A percentile compares a stretch with the other conserved stretches of the same genome.
These are phyloP conservation scores for Hemisphaericaspora subhashii DNA, from an alignment of 1,139 yeast species.

Conservation along the genomic window DNA sequence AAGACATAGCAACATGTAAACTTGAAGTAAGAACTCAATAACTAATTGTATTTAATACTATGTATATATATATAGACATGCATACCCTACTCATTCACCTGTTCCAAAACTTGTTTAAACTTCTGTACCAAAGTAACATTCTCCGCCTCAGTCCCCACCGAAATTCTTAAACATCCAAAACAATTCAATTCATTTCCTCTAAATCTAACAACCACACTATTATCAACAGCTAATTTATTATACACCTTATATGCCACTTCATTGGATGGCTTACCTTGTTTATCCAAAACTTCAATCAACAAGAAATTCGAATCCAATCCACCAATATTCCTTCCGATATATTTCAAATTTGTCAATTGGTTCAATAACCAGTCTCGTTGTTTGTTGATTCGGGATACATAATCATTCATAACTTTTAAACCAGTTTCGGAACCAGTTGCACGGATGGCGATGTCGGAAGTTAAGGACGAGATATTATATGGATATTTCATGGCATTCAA, in stretches of 20 bases:
- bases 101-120: slow-evolving; percentile 27
- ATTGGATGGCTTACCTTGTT: slow-evolving; percentile 63
- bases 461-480: slow-evolving; percentile 83
- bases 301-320: slow-evolving; percentile 88
- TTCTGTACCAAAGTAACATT: slow-evolving; percentile 56
- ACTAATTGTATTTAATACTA: too few relatives aligned
- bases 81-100: background rate
- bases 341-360: slow-evolving; percentile 52
- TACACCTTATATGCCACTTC: slow-evolving; percentile 70
- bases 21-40: too few relatives aligned
- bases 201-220: slow-evolving; percentile 82
- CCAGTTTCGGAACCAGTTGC: slow-evolving; percentile 62
- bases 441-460: slow-evolving; percentile 73
- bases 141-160: slow-evolving; percentile 82
- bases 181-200: slow-evolving; percentile 92
- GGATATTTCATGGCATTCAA: slow-evolving; percentile 94
- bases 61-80: too few relatives aligned
- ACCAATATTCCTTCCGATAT: slow-evolving; percentile 76
- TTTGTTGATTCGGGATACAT: slow-evolving; percentile 48
- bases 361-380: slow-evolving; percentile 58
- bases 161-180: slow-evolving; percentile 79
- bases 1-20: too few relatives aligned
- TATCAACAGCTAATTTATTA: slow-evolving; percentile 63
- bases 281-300: slow-evolving; percentile 66
- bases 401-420: slow-evolving; percentile 55